Conservation (phyloP, 2,329 filamentous ascomycete species). For the Aspergillus fijiensis region DNA sequence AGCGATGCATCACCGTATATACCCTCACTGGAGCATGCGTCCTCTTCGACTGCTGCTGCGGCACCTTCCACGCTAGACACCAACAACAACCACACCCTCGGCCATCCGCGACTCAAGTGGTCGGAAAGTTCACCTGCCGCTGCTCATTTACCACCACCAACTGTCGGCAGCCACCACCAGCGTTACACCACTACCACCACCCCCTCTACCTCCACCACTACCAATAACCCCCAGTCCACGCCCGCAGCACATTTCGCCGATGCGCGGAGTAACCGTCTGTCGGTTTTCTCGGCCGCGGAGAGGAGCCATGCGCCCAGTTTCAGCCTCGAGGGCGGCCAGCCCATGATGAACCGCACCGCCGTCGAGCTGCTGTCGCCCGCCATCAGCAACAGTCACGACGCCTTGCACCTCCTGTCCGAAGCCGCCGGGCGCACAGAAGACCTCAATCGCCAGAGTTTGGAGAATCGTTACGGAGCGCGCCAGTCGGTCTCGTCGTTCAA, state of each 20-base stretch:
- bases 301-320: slow-evolving; percentile 26
- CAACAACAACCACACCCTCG: slow-evolving; percentile 19
- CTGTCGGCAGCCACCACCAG: slow-evolving; percentile 4
- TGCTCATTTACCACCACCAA: neutral
- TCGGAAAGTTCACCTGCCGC: neutral
- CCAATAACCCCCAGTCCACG: slow-evolving; percentile 26
- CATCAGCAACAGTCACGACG: slow-evolving; percentile 89
- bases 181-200: neutral
- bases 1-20: slow-evolving; percentile 28
- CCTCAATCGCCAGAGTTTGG: slow-evolving; percentile 49
- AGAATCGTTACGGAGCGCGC: slow-evolving; percentile 45
- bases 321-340: slow-evolving; percentile 52
- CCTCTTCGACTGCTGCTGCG: slow-evolving; percentile 13
- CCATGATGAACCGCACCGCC: slow-evolving; percentile 60
- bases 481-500: slow-evolving; percentile 43
- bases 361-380: slow-evolving; percentile 62
- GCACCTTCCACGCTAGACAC: no score
- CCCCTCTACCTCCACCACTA: neutral
- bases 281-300: slow-evolving; percentile 28
- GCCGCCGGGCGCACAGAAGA: slow-evolving; percentile 61
- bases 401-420: slow-evolving; percentile 85
- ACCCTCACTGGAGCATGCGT: slow-evolving; percentile 23
- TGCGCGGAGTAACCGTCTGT: slow-evolving; percentile 25
- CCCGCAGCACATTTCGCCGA: slow-evolving; percentile 31
- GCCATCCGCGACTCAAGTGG: slow-evolving; percentile 20